These are phyloP conservation scores for Salisapilia sapeloensis DNA, from an alignment of 352 stramenopile species.

Conservation along the genomic window DNA sequence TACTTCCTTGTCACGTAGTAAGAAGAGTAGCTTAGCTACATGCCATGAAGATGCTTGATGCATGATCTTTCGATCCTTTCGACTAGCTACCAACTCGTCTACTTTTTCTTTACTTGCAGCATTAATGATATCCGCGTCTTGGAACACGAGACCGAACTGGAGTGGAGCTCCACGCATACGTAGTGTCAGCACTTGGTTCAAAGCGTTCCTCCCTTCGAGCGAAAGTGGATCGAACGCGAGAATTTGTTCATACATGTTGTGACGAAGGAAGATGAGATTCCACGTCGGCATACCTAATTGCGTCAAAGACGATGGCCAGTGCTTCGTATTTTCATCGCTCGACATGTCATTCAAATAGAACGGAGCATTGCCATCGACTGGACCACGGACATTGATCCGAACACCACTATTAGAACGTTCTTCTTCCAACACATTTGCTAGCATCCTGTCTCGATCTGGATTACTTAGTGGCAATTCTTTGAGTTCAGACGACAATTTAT, in stretches of 20 bases:
- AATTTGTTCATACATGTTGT: conserved; percentile 80
- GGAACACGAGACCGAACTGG: conserved; percentile 59
- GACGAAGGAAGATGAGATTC: conserved; percentile 74
- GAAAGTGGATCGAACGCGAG: conserved; percentile 50
- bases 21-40: conserved; percentile 61
- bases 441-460: conserved; percentile 33
- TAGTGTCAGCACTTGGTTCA: conserved; percentile 53
- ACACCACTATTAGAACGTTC: conserved; percentile 22
- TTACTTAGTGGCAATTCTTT: conserved; percentile 20
- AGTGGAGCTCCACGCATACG: conserved; percentile 51
- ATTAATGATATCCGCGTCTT: conserved; percentile 46
- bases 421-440: conserved; percentile 31
- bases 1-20: conserved; percentile 37
- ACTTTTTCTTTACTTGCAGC: conserved; percentile 20
- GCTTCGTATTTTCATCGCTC: conserved; percentile 25
- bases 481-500: conserved; percentile 55
- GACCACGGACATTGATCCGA: conserved; percentile 49
- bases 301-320: conserved; percentile 30
- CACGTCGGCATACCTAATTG: conserved; percentile 32
- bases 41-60: conserved; percentile 50
- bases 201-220: conserved; percentile 16
- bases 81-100: conserved; percentile 15
- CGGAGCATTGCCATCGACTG: conserved; percentile 30
- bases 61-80: conserved; percentile 15
- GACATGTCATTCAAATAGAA: conserved; percentile 77